phyloP scores from a whole-genome alignment of 192 early-diverging fungal species.

The Coemansia sp. region DNA sequence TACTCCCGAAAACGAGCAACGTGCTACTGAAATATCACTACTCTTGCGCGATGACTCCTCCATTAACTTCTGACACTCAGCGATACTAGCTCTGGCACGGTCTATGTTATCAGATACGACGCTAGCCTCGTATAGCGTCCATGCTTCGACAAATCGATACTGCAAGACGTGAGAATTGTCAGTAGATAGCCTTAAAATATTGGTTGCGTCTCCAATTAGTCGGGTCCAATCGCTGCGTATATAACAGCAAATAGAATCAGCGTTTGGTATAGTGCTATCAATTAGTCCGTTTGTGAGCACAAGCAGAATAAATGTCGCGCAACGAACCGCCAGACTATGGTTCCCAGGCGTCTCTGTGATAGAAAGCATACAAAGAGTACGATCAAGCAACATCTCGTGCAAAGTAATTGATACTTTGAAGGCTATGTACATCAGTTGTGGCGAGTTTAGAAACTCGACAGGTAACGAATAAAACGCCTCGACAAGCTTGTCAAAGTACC shows the following conservation, averaged over 20 bases:
- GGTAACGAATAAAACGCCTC: constrained; percentile 1
- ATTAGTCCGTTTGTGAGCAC: constrained; percentile 16
- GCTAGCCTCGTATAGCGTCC: constrained; percentile 34
- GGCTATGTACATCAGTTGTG: constrained; percentile 5
- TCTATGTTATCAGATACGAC: constrained; percentile 11
- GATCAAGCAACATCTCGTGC: constrained; percentile 25
- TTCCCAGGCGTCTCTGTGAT: not conserved
- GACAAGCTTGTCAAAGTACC: constrained; percentile 6
- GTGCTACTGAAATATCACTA: not conserved
- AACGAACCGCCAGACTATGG: constrained; percentile 2
- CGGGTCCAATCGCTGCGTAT: constrained; percentile 28
- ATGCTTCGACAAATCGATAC: constrained; percentile 30
- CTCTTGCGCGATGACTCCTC: not conserved
- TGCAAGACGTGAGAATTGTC: constrained; percentile 3
- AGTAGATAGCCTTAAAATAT: not conserved
- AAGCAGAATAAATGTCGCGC: constrained; percentile 16
- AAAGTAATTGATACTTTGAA: constrained; percentile 7
- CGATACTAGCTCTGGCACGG: constrained; percentile 9
- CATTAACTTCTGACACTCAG: constrained; percentile 9
- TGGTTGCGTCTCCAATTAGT: constrained; percentile 1
- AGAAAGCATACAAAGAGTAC: constrained; percentile 1
- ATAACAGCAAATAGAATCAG: not conserved
- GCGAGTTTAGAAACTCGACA: not conserved
- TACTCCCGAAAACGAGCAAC: constrained; percentile 28
- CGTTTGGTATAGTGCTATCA: not conserved